phyloP scores from a whole-genome alignment of 1,284 basidiomycete species.

The Apiotrichum montevideense region DNA sequence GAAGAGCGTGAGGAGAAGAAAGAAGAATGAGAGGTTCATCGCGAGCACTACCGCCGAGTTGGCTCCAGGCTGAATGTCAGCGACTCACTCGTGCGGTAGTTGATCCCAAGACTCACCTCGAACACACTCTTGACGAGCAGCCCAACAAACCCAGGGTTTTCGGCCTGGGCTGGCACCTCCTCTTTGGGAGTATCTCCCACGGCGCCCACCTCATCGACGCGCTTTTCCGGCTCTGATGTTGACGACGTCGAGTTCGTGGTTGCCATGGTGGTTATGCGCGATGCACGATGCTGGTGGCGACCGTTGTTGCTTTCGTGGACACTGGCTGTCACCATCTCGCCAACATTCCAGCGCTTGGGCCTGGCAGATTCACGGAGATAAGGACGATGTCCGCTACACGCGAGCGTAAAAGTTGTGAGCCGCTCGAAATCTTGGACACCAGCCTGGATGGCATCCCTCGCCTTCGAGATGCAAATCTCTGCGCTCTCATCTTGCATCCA shows the following conservation, averaged over 20 bases:
- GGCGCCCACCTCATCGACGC: too few relatives aligned
- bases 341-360: not conserved
- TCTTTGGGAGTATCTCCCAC: not conserved
- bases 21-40: slow-evolving; percentile 46
- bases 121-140: slow-evolving; percentile 39
- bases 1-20: slow-evolving; percentile 40
- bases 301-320: too few relatives aligned
- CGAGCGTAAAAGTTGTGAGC: slow-evolving; percentile 10
- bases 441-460: too few relatives aligned
- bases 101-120: slow-evolving; percentile 27
- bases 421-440: not conserved
- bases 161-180: not conserved
- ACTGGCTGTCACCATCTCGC: too few relatives aligned
- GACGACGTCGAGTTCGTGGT: slow-evolving; percentile 15
- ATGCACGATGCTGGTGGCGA: not conserved
- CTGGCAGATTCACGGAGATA: slow-evolving; percentile 1
- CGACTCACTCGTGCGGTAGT: not conserved
- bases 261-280: slow-evolving; percentile 10
- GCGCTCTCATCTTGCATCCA: too few relatives aligned
- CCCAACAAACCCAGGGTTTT: slow-evolving; percentile 30
- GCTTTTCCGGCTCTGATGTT: slow-evolving; percentile 1
- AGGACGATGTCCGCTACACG: slow-evolving; percentile 10
- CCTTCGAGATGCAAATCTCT: too few relatives aligned
- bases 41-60: slow-evolving; percentile 40
- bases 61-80: slow-evolving; percentile 33